phyloP scores from a whole-genome alignment of 2,329 filamentous ascomycete genomes.

The Pseudopyrenochaeta lycopersici region DNA sequence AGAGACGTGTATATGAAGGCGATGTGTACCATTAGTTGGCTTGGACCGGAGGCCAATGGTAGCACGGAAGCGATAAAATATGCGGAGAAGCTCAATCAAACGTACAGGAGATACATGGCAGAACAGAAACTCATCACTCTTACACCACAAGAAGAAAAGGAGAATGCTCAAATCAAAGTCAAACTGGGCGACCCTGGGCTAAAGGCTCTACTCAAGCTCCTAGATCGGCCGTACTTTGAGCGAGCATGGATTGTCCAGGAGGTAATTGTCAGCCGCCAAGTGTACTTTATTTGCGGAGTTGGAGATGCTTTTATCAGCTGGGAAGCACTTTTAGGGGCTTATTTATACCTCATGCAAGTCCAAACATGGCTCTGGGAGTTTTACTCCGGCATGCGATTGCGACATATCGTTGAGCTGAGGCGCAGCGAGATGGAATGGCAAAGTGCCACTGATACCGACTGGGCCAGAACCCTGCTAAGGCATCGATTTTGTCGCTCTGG shows the following conservation, averaged over 20 bases:
- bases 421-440: conserved; percentile 5
- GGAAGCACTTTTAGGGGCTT: neutral
- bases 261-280: neutral
- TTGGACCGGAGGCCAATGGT: conserved; percentile 4
- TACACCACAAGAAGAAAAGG: neutral
- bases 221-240: conserved; percentile 13
- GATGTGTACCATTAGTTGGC: conserved; percentile 7
- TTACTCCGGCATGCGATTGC: neutral
- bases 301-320: neutral
- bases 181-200: conserved; percentile 1
- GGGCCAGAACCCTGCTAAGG: conserved; percentile 3
- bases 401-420: neutral
- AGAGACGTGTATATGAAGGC: conserved; percentile 6
- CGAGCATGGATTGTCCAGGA: conserved; percentile 22
- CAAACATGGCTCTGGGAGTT: conserved; percentile 8
- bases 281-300: neutral
- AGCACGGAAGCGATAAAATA: conserved; percentile 5
- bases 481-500: conserved; percentile 1
- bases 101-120: neutral
- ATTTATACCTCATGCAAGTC: conserved; percentile 2
- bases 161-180: neutral
- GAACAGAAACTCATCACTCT: neutral
- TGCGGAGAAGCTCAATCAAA: neutral
- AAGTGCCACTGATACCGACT: neutral
- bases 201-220: conserved; percentile 6